A percentile compares a stretch with the other conserved stretches of the same genome.
Conservation (phyloP, 106 monocot genomes). For the Posidonia australis region DNA sequence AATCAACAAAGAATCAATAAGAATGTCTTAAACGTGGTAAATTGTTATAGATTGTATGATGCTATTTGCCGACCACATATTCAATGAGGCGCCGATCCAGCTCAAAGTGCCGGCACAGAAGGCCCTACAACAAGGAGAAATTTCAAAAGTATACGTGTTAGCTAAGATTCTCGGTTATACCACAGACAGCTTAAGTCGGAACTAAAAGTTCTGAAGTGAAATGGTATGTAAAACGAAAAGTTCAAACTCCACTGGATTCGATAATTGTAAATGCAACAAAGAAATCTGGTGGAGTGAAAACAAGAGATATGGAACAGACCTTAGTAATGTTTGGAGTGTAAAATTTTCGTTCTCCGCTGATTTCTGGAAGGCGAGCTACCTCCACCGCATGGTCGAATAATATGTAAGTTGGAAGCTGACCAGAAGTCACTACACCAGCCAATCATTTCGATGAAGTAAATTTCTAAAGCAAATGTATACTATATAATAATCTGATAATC, state of each 20-base stretch:
- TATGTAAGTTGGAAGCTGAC: conserved; percentile 70
- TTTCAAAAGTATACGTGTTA: not conserved
- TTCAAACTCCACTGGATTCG: not conserved
- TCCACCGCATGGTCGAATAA: conserved; percentile 78
- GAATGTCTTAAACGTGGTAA: too few relatives aligned
- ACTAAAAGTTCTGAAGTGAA: too few relatives aligned
- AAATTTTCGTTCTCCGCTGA: conserved; percentile 24
- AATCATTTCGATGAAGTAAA: not conserved
- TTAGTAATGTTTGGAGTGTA: conserved; percentile 47
- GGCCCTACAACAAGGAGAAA: conserved; percentile 27
- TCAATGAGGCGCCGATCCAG: conserved; percentile 68
- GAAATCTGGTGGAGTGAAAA: too few relatives aligned
- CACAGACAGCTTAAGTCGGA: not conserved
- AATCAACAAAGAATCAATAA: too few relatives aligned
- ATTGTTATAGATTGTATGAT: too few relatives aligned
- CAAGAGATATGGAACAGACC: conserved; percentile 48
- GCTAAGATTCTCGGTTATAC: not conserved
- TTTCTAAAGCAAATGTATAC: not conserved
- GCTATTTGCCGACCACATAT: conserved; percentile 39
- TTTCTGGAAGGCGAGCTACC: conserved; percentile 56
- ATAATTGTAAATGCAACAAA: not conserved
- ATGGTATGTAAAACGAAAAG: not conserved
- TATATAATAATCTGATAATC: too few relatives aligned
- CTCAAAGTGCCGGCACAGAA: conserved; percentile 66
- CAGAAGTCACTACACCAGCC: conserved; percentile 13